These are phyloP conservation scores for Fonsecaea pugnacius DNA, from an alignment of 2,329 filamentous ascomycete species.

Conservation along the genomic window DNA sequence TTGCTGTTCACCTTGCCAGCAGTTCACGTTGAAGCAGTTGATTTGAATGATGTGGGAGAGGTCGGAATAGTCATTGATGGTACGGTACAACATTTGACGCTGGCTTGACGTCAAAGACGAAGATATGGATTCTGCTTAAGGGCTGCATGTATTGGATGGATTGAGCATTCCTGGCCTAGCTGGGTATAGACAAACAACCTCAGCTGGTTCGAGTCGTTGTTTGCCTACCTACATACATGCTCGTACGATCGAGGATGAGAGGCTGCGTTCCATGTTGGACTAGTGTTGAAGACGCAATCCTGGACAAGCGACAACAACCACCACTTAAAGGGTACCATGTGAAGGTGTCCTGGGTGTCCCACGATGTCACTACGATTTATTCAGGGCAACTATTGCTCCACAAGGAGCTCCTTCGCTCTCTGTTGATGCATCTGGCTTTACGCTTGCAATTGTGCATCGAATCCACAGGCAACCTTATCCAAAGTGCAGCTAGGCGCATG, in stretches of 20 bases:
- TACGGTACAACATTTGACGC: neutral
- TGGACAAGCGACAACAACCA: neutral
- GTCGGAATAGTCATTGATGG: neutral
- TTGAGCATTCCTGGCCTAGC: neutral
- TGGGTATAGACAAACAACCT: neutral
- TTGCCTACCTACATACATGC: neutral
- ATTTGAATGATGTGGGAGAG: neutral
- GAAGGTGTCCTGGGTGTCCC: neutral
- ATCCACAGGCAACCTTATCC: neutral
- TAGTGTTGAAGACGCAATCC: neutral
- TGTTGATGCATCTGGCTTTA: neutral
- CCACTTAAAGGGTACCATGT: neutral
- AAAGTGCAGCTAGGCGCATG: neutral
- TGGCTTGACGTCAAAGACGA: neutral
- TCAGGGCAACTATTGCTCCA: neutral
- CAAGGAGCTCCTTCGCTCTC: neutral
- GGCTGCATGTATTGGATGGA: neutral
- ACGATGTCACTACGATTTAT: neutral
- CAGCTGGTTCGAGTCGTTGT: neutral
- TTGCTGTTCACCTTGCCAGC: neutral
- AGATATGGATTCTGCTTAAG: neutral
- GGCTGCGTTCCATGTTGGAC: neutral
- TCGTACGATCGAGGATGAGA: neutral
- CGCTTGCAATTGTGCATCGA: neutral
- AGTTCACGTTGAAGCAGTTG: neutral